Evolutionary conservation across 225 moss, liverwort and hornwort species (phyloP).

Genomic region (Marchantia paleacea): DNA sequence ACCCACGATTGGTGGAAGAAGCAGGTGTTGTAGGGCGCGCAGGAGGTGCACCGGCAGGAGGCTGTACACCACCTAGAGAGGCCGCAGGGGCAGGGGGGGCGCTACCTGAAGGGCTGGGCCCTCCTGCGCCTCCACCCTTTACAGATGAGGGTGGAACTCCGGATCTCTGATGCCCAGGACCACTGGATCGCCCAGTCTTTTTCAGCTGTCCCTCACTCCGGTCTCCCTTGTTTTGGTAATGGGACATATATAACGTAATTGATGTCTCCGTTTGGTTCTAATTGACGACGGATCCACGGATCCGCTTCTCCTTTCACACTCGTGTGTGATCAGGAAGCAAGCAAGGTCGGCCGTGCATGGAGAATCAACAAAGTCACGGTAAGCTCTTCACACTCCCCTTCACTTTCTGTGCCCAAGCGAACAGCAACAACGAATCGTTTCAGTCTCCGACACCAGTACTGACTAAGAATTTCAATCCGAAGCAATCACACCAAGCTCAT

Average conservation of each 20-base stretch:
- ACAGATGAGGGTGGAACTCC: constrained; percentile 67
- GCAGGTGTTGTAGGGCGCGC: constrained; percentile 48
- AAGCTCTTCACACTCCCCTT: neutral
- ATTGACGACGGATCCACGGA: constrained; percentile 67
- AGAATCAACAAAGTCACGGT: constrained; percentile 6
- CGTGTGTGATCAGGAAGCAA: constrained; percentile 32
- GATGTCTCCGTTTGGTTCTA: constrained; percentile 52
- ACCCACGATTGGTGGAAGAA: constrained; percentile 89
- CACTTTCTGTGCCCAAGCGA: neutral
- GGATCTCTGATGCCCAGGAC: constrained; percentile 62
- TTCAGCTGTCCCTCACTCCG: constrained; percentile 97
- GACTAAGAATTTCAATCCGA: constrained; percentile 22
- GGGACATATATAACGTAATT: constrained; percentile 99
- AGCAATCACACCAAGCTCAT: neutral
- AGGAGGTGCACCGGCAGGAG: constrained; percentile 45
- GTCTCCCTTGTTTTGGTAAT: constrained; percentile 98
- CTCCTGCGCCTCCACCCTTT: constrained; percentile 87
- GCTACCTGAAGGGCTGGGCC: constrained; percentile 89
- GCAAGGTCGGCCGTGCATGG: constrained; percentile 32
- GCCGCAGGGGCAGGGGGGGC: constrained; percentile 61
- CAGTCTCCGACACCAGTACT: neutral
- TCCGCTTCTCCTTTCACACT: constrained; percentile 51
- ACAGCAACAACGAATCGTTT: constrained; percentile 3
- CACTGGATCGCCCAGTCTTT: constrained; percentile 95
- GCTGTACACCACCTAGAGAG: constrained; percentile 46